phyloP scores from a whole-genome alignment of 2,329 filamentous ascomycete genomes.

The Sclerotinia spermophila region DNA sequence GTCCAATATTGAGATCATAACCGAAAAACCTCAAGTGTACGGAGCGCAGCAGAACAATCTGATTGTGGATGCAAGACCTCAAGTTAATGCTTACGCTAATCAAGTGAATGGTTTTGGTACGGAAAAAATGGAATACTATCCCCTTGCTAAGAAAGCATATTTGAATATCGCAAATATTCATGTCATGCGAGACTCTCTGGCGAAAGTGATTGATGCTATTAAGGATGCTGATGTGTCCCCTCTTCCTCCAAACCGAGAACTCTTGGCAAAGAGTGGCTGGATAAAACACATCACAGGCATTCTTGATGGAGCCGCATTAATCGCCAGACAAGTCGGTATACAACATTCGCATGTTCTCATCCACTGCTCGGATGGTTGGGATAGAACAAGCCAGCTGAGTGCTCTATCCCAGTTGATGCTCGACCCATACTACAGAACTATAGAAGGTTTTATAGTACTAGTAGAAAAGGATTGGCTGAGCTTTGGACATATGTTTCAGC shows the following conservation, averaged over 20 bases:
- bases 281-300: slow-evolving; percentile 83
- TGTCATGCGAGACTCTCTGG: slow-evolving; percentile 89
- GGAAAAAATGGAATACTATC: slow-evolving; percentile 97
- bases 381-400: slow-evolving; percentile 91
- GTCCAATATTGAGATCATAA: slow-evolving; percentile 46
- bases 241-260: slow-evolving; percentile 75
- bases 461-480: slow-evolving; percentile 98
- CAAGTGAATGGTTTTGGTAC: slow-evolving; percentile 90
- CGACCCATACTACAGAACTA: slow-evolving; percentile 90
- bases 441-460: slow-evolving; percentile 90
- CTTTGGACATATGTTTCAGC: slow-evolving; percentile 95
- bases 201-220: slow-evolving; percentile 81
- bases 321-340: slow-evolving; percentile 83
- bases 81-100: slow-evolving; percentile 91
- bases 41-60: slow-evolving; percentile 91
- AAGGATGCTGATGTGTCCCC: slow-evolving; percentile 89
- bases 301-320: slow-evolving; percentile 77
- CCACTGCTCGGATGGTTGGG: slow-evolving; percentile 98
- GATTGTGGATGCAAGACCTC: slow-evolving; percentile 93
- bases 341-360: slow-evolving; percentile 94
- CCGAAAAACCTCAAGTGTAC: slow-evolving; percentile 67
- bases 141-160: slow-evolving; percentile 84
- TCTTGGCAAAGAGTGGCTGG: slow-evolving; percentile 83
- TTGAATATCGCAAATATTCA: slow-evolving; percentile 98
- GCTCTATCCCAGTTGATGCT: slow-evolving; percentile 89